Conservation (phyloP, 495 filamentous ascomycete species). For the Aspergillus wentii region DNA sequence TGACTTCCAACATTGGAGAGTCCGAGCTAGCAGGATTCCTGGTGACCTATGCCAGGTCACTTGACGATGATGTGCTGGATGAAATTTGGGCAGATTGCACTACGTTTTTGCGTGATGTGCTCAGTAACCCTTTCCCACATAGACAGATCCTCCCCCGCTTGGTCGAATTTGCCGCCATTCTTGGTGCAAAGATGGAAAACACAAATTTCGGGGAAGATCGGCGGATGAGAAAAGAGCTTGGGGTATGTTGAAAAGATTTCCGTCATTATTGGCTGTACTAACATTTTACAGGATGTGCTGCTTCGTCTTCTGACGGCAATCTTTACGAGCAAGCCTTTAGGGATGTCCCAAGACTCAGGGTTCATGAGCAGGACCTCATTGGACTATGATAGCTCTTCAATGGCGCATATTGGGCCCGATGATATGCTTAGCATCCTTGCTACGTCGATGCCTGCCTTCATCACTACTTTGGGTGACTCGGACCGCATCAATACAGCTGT, state of each 20-base stretch:
- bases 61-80: constrained; percentile 98
- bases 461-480: constrained; percentile 78
- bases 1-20: constrained; percentile 79
- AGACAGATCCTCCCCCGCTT: constrained; percentile 83
- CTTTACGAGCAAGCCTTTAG: constrained; percentile 81
- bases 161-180: constrained; percentile 79
- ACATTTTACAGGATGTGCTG: constrained; percentile 70
- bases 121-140: constrained; percentile 93
- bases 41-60: constrained; percentile 78
- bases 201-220: constrained; percentile 96
- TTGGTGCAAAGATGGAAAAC: constrained; percentile 93
- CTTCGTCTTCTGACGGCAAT: constrained; percentile 80
- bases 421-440: constrained; percentile 79
- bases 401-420: constrained; percentile 49
- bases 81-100: constrained; percentile 97
- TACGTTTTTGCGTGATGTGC: constrained; percentile 80
- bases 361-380: constrained; percentile 36
- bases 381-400: constrained; percentile 37
- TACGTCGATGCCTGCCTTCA: constrained; percentile 72
- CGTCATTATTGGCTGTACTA: constrained; percentile 21
- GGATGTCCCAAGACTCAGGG: constrained; percentile 43
- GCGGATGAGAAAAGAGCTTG: constrained; percentile 88
- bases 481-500: constrained; percentile 78
- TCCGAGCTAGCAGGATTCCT: constrained; percentile 81
- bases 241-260: too few species aligned